phyloP scores from a whole-genome alignment of 345 rosid species.

The Orychophragmus violaceus region DNA sequence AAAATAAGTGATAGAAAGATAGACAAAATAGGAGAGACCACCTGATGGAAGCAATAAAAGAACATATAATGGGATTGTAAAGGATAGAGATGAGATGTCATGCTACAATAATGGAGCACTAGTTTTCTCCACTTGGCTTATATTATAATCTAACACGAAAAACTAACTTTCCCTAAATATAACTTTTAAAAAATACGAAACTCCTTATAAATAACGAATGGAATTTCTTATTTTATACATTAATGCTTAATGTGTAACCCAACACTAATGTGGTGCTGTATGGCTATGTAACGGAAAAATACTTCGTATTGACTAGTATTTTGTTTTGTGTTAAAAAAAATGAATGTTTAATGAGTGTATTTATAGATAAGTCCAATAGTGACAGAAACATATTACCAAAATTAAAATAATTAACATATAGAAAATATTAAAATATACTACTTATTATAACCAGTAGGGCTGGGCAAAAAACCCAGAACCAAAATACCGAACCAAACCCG shows the following conservation, averaged over 20 bases:
- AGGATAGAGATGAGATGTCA: constrained; percentile 33
- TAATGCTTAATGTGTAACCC: neutral
- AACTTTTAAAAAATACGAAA: too few relatives aligned
- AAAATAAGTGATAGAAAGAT: too few relatives aligned
- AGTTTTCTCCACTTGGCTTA: constrained; percentile 27
- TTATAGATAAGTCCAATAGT: constrained; percentile 33
- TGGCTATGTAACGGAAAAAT: neutral
- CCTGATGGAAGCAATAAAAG: constrained; percentile 20
- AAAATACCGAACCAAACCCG: too few relatives aligned
- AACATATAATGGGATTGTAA: constrained; percentile 21
- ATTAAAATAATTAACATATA: too few relatives aligned
- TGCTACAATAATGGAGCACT: constrained; percentile 29
- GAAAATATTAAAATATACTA: too few relatives aligned
- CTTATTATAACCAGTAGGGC: too few relatives aligned
- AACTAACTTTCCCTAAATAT: neutral
- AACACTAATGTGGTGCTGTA: neutral
- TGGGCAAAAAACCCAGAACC: too few relatives aligned
- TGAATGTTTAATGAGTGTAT: neutral
- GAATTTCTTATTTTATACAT: neutral
- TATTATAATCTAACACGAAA: constrained; percentile 25
- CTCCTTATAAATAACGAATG: neutral
- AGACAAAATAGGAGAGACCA: constrained; percentile 17
- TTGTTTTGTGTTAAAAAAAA: too few relatives aligned
- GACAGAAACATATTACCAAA: constrained; percentile 6
- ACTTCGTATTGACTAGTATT: neutral